A percentile compares a stretch with the other conserved stretches of the same genome.
phyloP scores from a whole-genome alignment of 2,329 filamentous ascomycete genomes.

The Penicillium italicum region DNA sequence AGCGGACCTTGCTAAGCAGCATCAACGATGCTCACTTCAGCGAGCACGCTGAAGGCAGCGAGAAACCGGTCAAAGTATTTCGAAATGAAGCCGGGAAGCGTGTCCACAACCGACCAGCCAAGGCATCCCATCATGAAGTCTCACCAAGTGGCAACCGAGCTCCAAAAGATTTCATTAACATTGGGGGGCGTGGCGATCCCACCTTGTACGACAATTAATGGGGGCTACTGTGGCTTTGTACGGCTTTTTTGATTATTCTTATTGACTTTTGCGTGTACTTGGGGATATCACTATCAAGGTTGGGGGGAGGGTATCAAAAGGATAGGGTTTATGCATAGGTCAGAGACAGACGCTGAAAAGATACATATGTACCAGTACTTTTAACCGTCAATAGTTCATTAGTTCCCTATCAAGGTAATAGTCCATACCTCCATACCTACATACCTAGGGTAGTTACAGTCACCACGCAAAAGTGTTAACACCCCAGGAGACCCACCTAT shows the following conservation, averaged over 20 bases:
- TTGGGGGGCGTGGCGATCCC: conserved; percentile 84
- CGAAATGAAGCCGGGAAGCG: conserved; percentile 60
- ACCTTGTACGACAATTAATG: conserved; percentile 62
- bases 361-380: no score
- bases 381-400: no score
- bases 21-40: conserved; percentile 71
- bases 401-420: no score
- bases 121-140: conserved; percentile 49
- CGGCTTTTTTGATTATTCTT: neutral
- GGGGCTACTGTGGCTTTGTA: neutral
- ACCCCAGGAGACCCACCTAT: no score
- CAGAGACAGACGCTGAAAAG: neutral
- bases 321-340: neutral
- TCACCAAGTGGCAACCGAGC: conserved; percentile 65
- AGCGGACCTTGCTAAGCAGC: conserved; percentile 78
- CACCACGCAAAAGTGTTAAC: no score
- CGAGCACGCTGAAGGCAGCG: conserved; percentile 54
- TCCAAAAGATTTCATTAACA: conserved; percentile 72
- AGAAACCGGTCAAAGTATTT: conserved; percentile 67
- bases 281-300: neutral
- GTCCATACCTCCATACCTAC: no score
- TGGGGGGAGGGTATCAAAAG: neutral
- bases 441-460: no score
- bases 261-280: neutral
- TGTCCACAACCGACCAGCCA: conserved; percentile 42